Evolutionary conservation across 2,329 filamentous ascomycete genomes (phyloP), one percentile per base, ranked within the genome.

Genomic region (Coniochaeta ligniaria): DNA sequence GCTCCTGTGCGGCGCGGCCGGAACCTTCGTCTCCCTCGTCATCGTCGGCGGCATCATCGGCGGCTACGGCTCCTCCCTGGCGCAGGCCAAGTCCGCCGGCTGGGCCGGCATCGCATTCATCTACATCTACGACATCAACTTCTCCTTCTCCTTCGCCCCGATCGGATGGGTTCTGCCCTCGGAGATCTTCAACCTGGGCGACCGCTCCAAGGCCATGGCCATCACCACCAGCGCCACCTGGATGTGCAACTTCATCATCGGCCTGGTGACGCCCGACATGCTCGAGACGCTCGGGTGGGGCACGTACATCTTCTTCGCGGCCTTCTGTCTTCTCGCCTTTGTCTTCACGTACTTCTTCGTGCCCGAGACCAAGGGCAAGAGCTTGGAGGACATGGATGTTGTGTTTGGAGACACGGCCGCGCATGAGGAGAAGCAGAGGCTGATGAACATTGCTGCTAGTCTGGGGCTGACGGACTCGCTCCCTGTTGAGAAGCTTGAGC

Each of bases 21-120:
- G 88, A 1, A 85, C 88, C 69, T 76, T 78, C 17, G 70, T 87
- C 11, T 67, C 84, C 14, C 86, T 88, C 81, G 65, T 84, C 63
- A 88, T 87, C 70, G 61, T 63, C 58, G 62, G 62, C 20, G 60
- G 60, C 60, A 80, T 80, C 66, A 41, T 80, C 36, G 83, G 77
- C 7, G 74, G 74, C 3, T 82, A 78, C 67, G 74, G 80, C 47
- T 63, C 78, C 62, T 66, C 74, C 6, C 82, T 81, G 71, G 68
- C 70, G 1, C 66, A 71, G 0, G 77, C 86, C 65, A 70, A 72
- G 28, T 75, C 74, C 0, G 83, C 81, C 0, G 84, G 83, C 2
- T 86, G 83, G 82, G 82, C 77, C 5, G 82, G 43, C 43, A 80
- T 86, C 1, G 80, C 81, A 0, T 82, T 86, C 64, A 73, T 86